Percentiles rank a stretch among this genome's conserved stretches.
Evolutionary conservation across 495 filamentous ascomycete species (phyloP).

Genomic region (Aspergillus mulundensis): DNA sequence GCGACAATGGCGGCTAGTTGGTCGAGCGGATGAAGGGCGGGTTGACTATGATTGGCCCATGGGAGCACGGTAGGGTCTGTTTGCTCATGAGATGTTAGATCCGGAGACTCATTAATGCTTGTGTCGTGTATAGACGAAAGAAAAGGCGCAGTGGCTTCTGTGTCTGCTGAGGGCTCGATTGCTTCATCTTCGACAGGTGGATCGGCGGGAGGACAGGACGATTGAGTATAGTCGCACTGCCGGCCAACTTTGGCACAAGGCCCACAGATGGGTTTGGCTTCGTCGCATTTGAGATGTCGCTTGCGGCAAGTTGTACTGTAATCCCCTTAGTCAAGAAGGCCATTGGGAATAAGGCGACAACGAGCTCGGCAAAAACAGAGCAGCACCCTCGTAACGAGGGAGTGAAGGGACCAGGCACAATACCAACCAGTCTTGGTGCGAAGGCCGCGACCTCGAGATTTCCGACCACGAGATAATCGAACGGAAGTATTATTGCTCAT

Average conservation of each 20-base stretch:
- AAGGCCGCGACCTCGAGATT: not conserved
- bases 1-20: not conserved
- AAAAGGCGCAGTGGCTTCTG: not conserved
- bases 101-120: not conserved
- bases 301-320: not conserved
- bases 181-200: not conserved
- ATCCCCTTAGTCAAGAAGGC: not conserved
- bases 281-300: constrained; percentile 1
- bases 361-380: too few species aligned
- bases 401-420: not conserved
- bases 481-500: not conserved
- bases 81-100: not conserved
- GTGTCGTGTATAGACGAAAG: not conserved
- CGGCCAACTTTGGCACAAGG: not conserved
- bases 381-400: too few species aligned
- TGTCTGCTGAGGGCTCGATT: not conserved
- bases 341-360: too few species aligned
- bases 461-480: not conserved
- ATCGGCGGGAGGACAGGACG: not conserved
- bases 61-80: not conserved
- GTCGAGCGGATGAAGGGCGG: not conserved
- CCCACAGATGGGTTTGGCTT: not conserved
- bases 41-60: not conserved
- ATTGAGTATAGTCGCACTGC: not conserved
- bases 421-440: constrained; percentile 1